Evolutionary conservation across 371 early-diverging fungal genomes (phyloP), one percentile per base, ranked within the genome.

Genomic region (Lichtheimia corymbifera): DNA sequence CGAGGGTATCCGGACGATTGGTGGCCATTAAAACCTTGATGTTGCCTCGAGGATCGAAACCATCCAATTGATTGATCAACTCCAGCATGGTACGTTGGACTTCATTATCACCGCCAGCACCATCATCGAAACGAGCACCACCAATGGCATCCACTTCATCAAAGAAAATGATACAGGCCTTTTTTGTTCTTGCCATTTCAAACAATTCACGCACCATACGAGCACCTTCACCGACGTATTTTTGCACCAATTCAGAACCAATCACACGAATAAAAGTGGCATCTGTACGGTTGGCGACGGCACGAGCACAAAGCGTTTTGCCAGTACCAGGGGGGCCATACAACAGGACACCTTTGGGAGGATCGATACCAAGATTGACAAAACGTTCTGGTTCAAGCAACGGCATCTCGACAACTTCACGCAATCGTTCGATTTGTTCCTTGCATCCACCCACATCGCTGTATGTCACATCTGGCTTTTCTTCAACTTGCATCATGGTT

Each of bases 1-100:
- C 99, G 43, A 99, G 79, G 40, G 98, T 99, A 71, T 99, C 99
- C 2, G 98, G 98, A 40, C 99, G 88, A 79, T 99, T 99, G 30
- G 99, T 99, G n/a, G 99, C 99, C 99, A 99, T 99, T 66, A 99
- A 97, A 5, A 99, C 93, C 81, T 99, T 99, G 80, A 99, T 99
- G 81, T 95, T 98, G 74, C 97, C 95, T 62, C 96, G 92, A 4
- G 98, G 93, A 74, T 99, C 99, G 68, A 99, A 99, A 55, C 99
- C 99, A 68, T 99, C 99, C 61, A 99, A 83, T 80, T 99, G 99
- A 81, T 99, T 99, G 62, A 99, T 99, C 64, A 99, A 80, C 82
- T 99, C 99, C 67, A 99, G 85, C 99, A 99, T 99, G 18, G 99
- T 99, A 70, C 99, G 90, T 61, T 77, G 77, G 11, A 99, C 99